phyloP scores from a whole-genome alignment of 352 stramenopile genomes.

The Peronospora tabacina region DNA sequence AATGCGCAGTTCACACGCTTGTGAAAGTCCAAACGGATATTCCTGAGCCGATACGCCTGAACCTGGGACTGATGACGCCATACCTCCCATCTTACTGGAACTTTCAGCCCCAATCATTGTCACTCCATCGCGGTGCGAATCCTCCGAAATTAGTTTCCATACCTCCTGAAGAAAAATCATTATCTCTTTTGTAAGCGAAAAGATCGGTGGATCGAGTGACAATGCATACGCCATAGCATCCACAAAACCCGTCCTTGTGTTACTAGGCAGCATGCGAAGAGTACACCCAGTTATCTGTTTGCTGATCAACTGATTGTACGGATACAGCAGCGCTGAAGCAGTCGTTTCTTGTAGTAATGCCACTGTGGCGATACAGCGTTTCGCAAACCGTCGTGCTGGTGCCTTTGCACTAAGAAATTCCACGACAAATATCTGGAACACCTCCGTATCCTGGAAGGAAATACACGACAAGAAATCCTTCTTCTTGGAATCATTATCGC shows the following conservation, averaged over 20 bases:
- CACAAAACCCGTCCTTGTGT: constrained; percentile 71
- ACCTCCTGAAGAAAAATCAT: constrained; percentile 83
- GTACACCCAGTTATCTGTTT: constrained; percentile 82
- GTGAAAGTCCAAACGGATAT: constrained; percentile 81
- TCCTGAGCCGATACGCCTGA: constrained; percentile 63
- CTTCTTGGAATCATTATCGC: constrained; percentile 32
- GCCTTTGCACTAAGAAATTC: constrained; percentile 75
- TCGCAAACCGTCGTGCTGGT: constrained; percentile 59
- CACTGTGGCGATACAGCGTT: constrained; percentile 57
- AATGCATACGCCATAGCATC: constrained; percentile 81
- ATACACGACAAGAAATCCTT: constrained; percentile 64
- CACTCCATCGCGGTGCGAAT: constrained; percentile 29
- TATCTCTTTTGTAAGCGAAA: constrained; percentile 78
- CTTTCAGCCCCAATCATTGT: constrained; percentile 25
- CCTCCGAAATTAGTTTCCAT: constrained; percentile 78
- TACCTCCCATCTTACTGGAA: constrained; percentile 17
- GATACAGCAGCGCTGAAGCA: constrained; percentile 60
- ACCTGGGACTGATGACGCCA: constrained; percentile 23
- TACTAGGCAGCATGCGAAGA: constrained; percentile 58
- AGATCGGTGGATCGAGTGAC: constrained; percentile 68
- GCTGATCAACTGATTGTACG: constrained; percentile 78
- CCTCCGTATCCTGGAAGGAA: constrained; percentile 76
- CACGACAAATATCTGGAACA: constrained; percentile 85
- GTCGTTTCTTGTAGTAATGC: constrained; percentile 49
- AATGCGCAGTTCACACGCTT: constrained; percentile 76